phyloP scores from a whole-genome alignment of 2,329 filamentous ascomycete species.

The Stagonosporopsis rhizophila region DNA sequence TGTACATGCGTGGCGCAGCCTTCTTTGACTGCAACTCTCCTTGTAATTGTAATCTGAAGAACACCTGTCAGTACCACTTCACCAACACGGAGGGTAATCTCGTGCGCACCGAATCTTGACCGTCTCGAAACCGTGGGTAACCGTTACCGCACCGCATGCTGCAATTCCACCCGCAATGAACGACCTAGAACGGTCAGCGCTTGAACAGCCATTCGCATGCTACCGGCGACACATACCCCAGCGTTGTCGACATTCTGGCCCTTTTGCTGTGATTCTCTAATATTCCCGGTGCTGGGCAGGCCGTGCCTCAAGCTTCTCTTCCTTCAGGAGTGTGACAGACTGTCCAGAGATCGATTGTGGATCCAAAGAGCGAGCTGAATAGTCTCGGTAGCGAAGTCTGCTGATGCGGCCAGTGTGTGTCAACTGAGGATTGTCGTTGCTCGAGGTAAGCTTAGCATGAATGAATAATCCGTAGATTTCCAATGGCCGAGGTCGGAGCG shows the following conservation, averaged over 20 bases:
- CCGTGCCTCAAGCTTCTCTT: slow-evolving; percentile 8
- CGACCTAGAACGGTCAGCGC: slow-evolving; percentile 60
- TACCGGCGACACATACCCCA: slow-evolving; percentile 46
- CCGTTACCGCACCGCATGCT: slow-evolving; percentile 95
- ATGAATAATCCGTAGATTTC: slow-evolving; percentile 16
- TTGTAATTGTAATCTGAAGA: slow-evolving; percentile 84
- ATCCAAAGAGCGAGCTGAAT: background rate
- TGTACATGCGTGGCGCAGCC: slow-evolving; percentile 86
- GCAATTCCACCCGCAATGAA: slow-evolving; percentile 97
- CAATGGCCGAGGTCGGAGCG: slow-evolving; percentile 19
- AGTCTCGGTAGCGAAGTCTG: background rate
- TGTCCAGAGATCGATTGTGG: background rate
- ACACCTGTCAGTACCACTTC: slow-evolving; percentile 25
- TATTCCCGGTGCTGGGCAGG: slow-evolving; percentile 2
- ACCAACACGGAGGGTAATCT: background rate
- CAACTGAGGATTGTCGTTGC: slow-evolving; percentile 3
- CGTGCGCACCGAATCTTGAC: slow-evolving; percentile 88
- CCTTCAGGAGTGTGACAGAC: background rate
- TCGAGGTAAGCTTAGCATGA: slow-evolving; percentile 6
- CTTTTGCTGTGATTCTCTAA: slow-evolving; percentile 19
- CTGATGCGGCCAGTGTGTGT: slow-evolving; percentile 3
- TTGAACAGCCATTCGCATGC: background rate
- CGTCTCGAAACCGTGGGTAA: slow-evolving; percentile 97
- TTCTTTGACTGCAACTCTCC: slow-evolving; percentile 90
- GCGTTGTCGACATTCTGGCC: slow-evolving; percentile 56